These are phyloP conservation scores for Phanerochaete carnosa DNA, from an alignment of 768 basidiomycete genomes.

Conservation along the genomic window DNA sequence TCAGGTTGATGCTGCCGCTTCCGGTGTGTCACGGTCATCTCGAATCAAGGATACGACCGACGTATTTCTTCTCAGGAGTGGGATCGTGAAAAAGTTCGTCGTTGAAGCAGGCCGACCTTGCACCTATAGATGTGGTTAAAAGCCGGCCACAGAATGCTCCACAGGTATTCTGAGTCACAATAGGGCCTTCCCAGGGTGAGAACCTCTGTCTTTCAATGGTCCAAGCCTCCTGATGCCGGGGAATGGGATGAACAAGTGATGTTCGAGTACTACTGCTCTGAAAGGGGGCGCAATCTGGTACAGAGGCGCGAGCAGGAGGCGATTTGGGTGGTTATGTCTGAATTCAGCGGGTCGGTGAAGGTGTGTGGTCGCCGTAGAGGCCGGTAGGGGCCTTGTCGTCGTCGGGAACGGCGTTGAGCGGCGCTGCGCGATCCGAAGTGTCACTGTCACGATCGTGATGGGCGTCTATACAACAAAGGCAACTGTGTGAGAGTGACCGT, in stretches of 20 bases:
- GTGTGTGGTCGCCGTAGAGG: neutral
- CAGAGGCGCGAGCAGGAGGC: neutral
- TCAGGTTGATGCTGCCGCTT: conserved; percentile 30
- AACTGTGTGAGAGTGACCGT: neutral
- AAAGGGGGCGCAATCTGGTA: neutral
- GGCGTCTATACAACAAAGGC: neutral
- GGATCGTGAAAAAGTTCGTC: neutral
- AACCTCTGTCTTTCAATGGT: neutral
- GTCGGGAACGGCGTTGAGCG: conserved; percentile 8
- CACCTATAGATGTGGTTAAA: neutral
- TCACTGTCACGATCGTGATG: conserved; percentile 5
- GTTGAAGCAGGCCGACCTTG: neutral
- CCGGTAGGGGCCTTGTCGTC: conserved; percentile 10
- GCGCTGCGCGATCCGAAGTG: conserved; percentile 1
- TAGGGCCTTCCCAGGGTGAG: neutral
- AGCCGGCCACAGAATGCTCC: neutral
- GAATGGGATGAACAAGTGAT: neutral
- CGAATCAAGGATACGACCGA: neutral
- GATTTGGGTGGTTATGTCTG: neutral
- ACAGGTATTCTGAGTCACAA: neutral
- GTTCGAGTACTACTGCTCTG: neutral
- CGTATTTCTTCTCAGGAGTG: neutral
- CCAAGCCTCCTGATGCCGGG: neutral
- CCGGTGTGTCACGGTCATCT: conserved; percentile 31
- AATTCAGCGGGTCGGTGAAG: neutral